Evolutionary conservation across 179 eudicot species (phyloP).

Genomic region (Beta macrorhiza): DNA sequence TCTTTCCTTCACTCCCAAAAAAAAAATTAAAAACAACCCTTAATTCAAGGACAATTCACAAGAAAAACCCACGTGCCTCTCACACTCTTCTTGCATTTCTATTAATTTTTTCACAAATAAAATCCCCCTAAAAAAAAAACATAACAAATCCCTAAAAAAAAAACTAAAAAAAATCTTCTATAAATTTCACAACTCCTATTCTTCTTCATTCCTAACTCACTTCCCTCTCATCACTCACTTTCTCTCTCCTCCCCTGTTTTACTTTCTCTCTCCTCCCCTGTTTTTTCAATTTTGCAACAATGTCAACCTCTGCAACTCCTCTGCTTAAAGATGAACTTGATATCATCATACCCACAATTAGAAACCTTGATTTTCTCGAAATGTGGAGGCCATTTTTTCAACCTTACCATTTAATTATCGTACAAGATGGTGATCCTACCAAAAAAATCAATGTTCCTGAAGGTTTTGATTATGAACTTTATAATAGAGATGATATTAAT

Average conservation of each 20-base stretch:
- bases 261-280: conserved; percentile 10
- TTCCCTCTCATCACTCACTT: background rate
- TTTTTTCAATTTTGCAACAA: conserved; percentile 20
- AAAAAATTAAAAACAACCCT: conserved; percentile 11
- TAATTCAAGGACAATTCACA: conserved; percentile 27
- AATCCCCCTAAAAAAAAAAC: background rate
- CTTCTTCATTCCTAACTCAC: too few species aligned
- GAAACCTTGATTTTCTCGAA: conserved; percentile 90
- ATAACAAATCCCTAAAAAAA: background rate
- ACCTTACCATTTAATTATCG: conserved; percentile 82
- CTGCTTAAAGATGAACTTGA: conserved; percentile 78
- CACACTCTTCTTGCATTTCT: conserved; percentile 26
- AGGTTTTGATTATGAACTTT: conserved; percentile 88
- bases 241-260: conserved; percentile 13
- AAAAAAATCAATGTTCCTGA: conserved; percentile 72
- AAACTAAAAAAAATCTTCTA: conserved; percentile 12
- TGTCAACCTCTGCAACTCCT: conserved; percentile 41
- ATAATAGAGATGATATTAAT: conserved; percentile 82
- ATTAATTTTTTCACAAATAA: background rate
- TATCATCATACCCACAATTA: conserved; percentile 85
- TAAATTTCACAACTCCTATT: conserved; percentile 23
- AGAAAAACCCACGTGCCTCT: conserved; percentile 22
- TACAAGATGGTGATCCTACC: conserved; percentile 91
- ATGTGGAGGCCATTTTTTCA: conserved; percentile 93
- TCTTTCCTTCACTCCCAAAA: conserved; percentile 14